Percentiles rank a stretch among this genome's conserved stretches.
These are phyloP conservation scores for Sherardia arvensis DNA, from an alignment of 257 asterid genomes.

Conservation along the genomic window DNA sequence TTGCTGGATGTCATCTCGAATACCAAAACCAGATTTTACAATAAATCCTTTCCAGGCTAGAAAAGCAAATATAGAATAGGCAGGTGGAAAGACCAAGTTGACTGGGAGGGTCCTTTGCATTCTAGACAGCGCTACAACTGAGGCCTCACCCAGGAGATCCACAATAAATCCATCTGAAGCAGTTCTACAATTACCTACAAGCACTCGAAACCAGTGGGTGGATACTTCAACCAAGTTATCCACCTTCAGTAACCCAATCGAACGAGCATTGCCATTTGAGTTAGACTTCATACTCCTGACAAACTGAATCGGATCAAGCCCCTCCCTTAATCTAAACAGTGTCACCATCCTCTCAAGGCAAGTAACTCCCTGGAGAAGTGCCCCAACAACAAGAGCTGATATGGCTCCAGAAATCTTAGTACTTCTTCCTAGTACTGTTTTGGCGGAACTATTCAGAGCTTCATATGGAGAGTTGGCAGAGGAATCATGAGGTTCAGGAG, in stretches of 20 bases:
- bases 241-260: constrained; percentile 49
- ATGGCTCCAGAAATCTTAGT: constrained; percentile 62
- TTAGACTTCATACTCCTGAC: constrained; percentile 67
- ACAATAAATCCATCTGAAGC: constrained; percentile 80
- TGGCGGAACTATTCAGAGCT: constrained; percentile 33
- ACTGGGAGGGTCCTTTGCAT: constrained; percentile 73
- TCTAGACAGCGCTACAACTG: constrained; percentile 68
- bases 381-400: constrained; percentile 77
- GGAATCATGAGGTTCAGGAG: constrained; percentile 67
- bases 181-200: constrained; percentile 92
- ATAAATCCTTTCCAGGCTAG: constrained; percentile 68
- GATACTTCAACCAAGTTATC: constrained; percentile 83
- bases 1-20: constrained; percentile 72
- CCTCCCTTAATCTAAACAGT: constrained; percentile 80
- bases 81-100: constrained; percentile 78
- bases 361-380: constrained; percentile 85
- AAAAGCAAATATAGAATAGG: constrained; percentile 79
- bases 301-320: constrained; percentile 76
- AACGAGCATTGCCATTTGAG: constrained; percentile 75
- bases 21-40: constrained; percentile 43
- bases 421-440: constrained; percentile 44
- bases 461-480: constrained; percentile 44
- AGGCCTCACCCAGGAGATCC: constrained; percentile 86
- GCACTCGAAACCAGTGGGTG: constrained; percentile 93
- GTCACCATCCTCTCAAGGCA: constrained; percentile 89